phyloP scores from a whole-genome alignment of 2,329 filamentous ascomycete genomes.

The Ceratocystis harringtonii region DNA sequence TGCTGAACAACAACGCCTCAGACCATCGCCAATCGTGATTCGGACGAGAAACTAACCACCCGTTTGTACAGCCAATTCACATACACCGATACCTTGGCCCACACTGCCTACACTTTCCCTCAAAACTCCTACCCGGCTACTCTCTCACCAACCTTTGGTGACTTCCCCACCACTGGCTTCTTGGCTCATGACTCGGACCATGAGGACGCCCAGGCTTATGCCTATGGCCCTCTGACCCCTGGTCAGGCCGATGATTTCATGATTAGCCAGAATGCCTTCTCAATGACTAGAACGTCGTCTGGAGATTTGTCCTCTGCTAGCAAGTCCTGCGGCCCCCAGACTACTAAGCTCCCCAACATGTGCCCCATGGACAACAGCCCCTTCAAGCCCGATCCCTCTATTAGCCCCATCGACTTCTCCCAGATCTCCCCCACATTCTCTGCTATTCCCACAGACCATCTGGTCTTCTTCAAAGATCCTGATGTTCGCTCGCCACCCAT shows the following conservation, averaged over 20 bases:
- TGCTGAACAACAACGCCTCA: conserved; percentile 5
- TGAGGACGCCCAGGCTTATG: conserved; percentile 12
- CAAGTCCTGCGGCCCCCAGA: conserved; percentile 1
- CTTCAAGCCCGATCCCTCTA: conserved; percentile 4
- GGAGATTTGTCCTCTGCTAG: conserved; percentile 13
- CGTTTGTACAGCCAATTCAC: conserved; percentile 5
- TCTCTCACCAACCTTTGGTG: conserved; percentile 5
- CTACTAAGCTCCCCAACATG: neutral
- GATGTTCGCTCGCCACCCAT: conserved; percentile 2
- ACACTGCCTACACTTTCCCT: conserved; percentile 9
- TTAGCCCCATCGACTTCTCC: conserved; percentile 11
- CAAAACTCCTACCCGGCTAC: conserved; percentile 5
- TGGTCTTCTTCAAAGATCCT: conserved; percentile 8
- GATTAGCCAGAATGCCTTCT: conserved; percentile 11
- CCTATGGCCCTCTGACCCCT: conserved; percentile 3
- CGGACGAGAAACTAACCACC: conserved; percentile 13
- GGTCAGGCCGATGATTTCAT: conserved; percentile 4
- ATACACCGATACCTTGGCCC: conserved; percentile 10
- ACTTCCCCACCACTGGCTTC: conserved; percentile 4
- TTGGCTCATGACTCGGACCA: neutral
- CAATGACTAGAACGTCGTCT: conserved; percentile 13
- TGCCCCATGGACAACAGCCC: conserved; percentile 5
- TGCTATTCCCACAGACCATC: conserved; percentile 2
- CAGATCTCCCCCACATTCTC: conserved; percentile 6
- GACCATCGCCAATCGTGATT: neutral